Conservation (phyloP, 352 stramenopile genomes). For the Phytophthora pistaciae region DNA sequence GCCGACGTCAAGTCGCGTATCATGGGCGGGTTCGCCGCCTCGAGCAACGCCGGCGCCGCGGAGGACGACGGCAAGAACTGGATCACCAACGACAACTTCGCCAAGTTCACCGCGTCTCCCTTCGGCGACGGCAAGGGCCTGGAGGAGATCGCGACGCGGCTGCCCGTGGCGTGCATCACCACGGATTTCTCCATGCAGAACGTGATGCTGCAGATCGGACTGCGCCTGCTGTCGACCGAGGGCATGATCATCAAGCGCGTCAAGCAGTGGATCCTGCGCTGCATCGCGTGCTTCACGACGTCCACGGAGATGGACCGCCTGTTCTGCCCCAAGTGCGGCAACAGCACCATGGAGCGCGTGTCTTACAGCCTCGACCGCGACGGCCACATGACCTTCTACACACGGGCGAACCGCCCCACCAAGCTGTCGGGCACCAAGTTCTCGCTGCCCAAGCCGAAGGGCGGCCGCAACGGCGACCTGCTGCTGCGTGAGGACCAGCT, state of each 20-base stretch:
- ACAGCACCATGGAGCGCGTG: slow-evolving; percentile 95
- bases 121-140: slow-evolving; percentile 80
- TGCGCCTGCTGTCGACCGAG: slow-evolving; percentile 81
- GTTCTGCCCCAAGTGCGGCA: slow-evolving; percentile 98
- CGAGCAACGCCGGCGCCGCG: slow-evolving; percentile 75
- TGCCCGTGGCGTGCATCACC: slow-evolving; percentile 84
- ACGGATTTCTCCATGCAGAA: slow-evolving; percentile 93
- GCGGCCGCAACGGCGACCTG: slow-evolving; percentile 94
- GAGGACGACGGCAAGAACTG: slow-evolving; percentile 92
- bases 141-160: slow-evolving; percentile 60
- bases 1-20: slow-evolving; percentile 90
- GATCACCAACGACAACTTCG: slow-evolving; percentile 76
- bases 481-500: slow-evolving; percentile 98
- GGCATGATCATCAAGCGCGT: slow-evolving; percentile 90
- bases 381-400: slow-evolving; percentile 91
- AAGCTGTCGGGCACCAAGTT: slow-evolving; percentile 98
- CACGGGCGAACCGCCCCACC: slow-evolving; percentile 76
- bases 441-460: slow-evolving; percentile 96
- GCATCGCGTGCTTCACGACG: slow-evolving; percentile 97
- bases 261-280: slow-evolving; percentile 97
- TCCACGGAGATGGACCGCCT: slow-evolving; percentile 93
- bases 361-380: slow-evolving; percentile 95
- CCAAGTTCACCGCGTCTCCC: slow-evolving; percentile 71
- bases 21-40: slow-evolving; percentile 82
- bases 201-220: slow-evolving; percentile 90